Conservation (phyloP, 208 protist genomes). For the Leishmania braziliensis region DNA sequence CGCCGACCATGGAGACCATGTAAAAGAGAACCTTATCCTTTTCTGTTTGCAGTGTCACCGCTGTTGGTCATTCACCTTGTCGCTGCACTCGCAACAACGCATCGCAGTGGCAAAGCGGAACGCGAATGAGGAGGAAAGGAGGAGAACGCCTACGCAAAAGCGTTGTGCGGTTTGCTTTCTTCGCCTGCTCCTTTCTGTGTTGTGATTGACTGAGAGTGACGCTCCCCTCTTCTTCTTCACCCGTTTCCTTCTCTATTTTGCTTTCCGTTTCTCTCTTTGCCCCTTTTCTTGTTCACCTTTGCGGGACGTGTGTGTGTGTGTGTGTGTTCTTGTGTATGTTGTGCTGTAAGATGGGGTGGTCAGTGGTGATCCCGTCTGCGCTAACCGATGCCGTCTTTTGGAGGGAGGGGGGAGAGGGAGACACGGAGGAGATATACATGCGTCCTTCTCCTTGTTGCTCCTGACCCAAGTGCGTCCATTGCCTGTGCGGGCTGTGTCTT, state of each 20-base stretch:
- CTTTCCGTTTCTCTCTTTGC: background rate
- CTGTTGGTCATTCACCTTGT: constrained; percentile 2
- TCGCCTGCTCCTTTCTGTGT: background rate
- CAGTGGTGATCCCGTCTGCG: background rate
- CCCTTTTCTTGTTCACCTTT: background rate
- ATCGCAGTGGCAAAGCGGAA: background rate
- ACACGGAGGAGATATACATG: background rate
- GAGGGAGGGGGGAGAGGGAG: background rate
- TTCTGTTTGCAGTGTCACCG: background rate
- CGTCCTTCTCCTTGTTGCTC: background rate
- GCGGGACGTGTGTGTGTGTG: background rate
- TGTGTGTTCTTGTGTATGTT: background rate
- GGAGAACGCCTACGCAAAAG: background rate
- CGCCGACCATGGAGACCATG: background rate
- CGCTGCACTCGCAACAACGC: background rate
- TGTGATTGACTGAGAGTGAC: background rate
- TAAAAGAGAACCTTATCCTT: background rate
- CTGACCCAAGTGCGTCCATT: background rate
- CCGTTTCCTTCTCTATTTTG: too few relatives aligned
- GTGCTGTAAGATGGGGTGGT: background rate
- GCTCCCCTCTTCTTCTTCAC: background rate
- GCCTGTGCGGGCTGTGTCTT: background rate
- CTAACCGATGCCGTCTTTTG: background rate
- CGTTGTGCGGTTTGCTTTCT: background rate
- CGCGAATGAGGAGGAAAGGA: background rate